Evolutionary conservation across 495 filamentous ascomycete species (phyloP), one percentile per base, ranked within the genome.

Genomic region (Glonium stellatum): DNA sequence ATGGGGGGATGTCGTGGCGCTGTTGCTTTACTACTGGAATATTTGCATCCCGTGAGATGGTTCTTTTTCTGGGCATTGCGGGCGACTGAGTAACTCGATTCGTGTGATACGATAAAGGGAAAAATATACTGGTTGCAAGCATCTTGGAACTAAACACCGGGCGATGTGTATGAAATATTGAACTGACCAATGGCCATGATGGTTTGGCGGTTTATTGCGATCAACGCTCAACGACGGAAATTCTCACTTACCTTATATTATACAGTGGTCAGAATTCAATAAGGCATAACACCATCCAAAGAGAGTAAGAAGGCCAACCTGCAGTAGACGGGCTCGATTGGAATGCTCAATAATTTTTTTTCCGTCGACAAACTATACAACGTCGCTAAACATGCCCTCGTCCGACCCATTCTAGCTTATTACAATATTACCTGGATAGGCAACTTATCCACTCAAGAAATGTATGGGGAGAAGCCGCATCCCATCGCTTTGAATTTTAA

Each of bases 1-100:
- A 52, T 53, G 58, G 44, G 3, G 60, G n/a, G 42, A n/a, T 10
- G 19, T 35, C n/a, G 25, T 51, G 48, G 48, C 23, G 21, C 19
- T 44, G 12, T 44, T 44, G 39, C 39, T 44, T 44, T 44, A 44
- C 39, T 44, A 44, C 39, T 44, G 39, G 39, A 44, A 44, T 44
- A 44, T 44, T 44, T 44, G 39, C 39, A 44, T 44, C 39, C 39
- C 39, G 12, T 44, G 39, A 44, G 18, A 44, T 44, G 2, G 39
- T 18, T 44, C 39, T 44, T 44, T 44, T 44, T 18, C 12, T 52
- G 48, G 48, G 48, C 48, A 25, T 52, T 52, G 12, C 48, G 27
- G 48, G 48, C 13, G 48, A 52, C 48, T 15, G 12, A 52, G 13
- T 13, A 18, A 44, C 39, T 44, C 39, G 18, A 44, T 44, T 44